Conservation (phyloP, 2,329 filamentous ascomycete species). For the Hypoxylon sp. region DNA sequence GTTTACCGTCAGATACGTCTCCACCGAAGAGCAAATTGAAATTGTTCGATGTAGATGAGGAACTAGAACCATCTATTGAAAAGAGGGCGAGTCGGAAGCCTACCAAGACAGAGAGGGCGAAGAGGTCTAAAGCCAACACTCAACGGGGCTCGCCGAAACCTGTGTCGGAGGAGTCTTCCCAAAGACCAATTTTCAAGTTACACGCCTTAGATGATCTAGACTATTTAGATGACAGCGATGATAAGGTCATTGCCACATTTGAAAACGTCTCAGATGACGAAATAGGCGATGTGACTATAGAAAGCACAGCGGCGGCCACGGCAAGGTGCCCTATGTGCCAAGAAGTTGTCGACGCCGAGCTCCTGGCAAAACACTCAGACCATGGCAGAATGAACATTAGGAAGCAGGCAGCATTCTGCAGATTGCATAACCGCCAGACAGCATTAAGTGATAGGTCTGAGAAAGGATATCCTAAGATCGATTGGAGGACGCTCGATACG, state of each 20-base stretch:
- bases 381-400: constrained; percentile 67
- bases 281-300: constrained; percentile 40
- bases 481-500: constrained; percentile 74
- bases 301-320: constrained; percentile 27
- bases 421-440: constrained; percentile 70
- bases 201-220: constrained; percentile 48
- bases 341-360: constrained; percentile 67
- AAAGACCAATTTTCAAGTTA: constrained; percentile 49
- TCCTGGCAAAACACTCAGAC: constrained; percentile 68
- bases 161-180: constrained; percentile 29
- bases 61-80: constrained; percentile 3
- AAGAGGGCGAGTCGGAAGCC: constrained; percentile 1
- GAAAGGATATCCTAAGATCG: constrained; percentile 77
- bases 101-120: constrained; percentile 16
- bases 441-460: constrained; percentile 65
- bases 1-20: constrained; percentile 23
- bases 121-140: constrained; percentile 22
- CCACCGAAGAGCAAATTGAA: constrained; percentile 30
- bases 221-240: constrained; percentile 38
- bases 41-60: constrained; percentile 21
- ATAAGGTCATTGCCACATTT: constrained; percentile 22
- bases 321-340: constrained; percentile 78
- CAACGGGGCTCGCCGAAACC: constrained; percentile 23
- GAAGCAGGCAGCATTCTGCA: constrained; percentile 75
- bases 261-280: constrained; percentile 34